phyloP scores from a whole-genome alignment of 495 filamentous ascomycete genomes.

The Talaromyces nanjingensis region DNA sequence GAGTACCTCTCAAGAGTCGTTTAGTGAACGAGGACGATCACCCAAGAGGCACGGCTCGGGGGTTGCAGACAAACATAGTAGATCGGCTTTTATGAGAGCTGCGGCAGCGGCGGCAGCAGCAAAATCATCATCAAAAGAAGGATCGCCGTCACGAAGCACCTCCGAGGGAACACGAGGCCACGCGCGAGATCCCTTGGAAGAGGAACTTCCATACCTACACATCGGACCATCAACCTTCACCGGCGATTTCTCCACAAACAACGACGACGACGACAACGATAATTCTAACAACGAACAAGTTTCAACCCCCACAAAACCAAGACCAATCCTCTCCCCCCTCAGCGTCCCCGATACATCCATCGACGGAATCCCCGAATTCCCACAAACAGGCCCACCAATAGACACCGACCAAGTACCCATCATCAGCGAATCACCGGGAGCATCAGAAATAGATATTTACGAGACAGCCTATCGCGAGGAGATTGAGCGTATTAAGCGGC shows the following conservation, averaged over 20 bases:
- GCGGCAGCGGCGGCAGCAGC: slow-evolving; percentile 12
- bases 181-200: slow-evolving; percentile 56
- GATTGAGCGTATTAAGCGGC: slow-evolving; percentile 60
- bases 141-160: slow-evolving; percentile 30
- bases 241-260: slow-evolving; percentile 22
- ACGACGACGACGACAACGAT: slow-evolving; percentile 8
- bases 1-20: slow-evolving; percentile 11
- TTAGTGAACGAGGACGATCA: slow-evolving; percentile 13
- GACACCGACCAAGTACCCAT: slow-evolving; percentile 23
- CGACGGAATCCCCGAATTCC: slow-evolving; percentile 12
- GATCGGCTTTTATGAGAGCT: neutral
- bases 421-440: slow-evolving; percentile 76
- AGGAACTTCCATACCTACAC: slow-evolving; percentile 58
- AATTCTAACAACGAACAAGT: slow-evolving; percentile 11
- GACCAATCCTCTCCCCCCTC: slow-evolving; percentile 10
- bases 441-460: slow-evolving; percentile 78
- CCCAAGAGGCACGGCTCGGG: slow-evolving; percentile 17
- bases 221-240: slow-evolving; percentile 57
- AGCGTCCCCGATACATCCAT: slow-evolving; percentile 15
- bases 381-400: slow-evolving; percentile 9
- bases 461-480: slow-evolving; percentile 79
- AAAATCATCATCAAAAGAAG: slow-evolving; percentile 26
- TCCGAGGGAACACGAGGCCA: slow-evolving; percentile 50
- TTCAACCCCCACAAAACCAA: slow-evolving; percentile 8
- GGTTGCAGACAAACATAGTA: slow-evolving; percentile 13